Evolutionary conservation across 2,329 filamentous ascomycete genomes (phyloP).

Genomic region (Talaromyces sp.): DNA sequence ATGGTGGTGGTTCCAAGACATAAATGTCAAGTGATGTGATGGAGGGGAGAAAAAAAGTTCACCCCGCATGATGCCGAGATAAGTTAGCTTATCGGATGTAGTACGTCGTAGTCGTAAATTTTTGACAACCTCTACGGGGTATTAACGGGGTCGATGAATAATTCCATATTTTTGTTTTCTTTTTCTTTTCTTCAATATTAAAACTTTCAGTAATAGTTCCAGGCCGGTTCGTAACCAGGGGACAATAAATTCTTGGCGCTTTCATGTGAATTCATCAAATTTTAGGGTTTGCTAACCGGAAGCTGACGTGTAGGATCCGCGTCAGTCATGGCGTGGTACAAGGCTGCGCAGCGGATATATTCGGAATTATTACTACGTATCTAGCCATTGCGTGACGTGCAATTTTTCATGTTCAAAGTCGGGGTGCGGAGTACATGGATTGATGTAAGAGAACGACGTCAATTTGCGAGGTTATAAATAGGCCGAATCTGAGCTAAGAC

Average conservation of each 20-base stretch:
- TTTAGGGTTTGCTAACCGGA: not conserved
- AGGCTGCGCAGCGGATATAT: not conserved
- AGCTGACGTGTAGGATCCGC: not conserved
- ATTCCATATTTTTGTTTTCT: not conserved
- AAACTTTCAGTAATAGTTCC: not conserved
- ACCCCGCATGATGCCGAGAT: not conserved
- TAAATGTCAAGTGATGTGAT: not conserved
- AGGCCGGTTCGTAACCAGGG: not conserved
- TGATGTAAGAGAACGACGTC: too few relatives aligned
- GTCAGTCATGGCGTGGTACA: not conserved
- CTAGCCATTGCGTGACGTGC: not conserved
- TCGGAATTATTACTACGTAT: not conserved
- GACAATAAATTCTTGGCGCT: not conserved
- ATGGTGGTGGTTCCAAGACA: constrained; percentile 4
- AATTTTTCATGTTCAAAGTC: not conserved
- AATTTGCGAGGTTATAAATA: too few relatives aligned
- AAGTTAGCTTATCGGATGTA: not conserved
- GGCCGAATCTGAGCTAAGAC: too few relatives aligned
- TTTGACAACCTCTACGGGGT: not conserved
- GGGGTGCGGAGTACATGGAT: too few relatives aligned
- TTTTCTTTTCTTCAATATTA: not conserved
- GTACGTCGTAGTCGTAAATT: not conserved
- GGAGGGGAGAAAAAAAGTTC: not conserved
- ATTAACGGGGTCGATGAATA: too few relatives aligned
- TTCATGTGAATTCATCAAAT: not conserved